These are phyloP conservation scores for Boechera stricta DNA, from an alignment of 345 rosid genomes.

Conservation along the genomic window DNA sequence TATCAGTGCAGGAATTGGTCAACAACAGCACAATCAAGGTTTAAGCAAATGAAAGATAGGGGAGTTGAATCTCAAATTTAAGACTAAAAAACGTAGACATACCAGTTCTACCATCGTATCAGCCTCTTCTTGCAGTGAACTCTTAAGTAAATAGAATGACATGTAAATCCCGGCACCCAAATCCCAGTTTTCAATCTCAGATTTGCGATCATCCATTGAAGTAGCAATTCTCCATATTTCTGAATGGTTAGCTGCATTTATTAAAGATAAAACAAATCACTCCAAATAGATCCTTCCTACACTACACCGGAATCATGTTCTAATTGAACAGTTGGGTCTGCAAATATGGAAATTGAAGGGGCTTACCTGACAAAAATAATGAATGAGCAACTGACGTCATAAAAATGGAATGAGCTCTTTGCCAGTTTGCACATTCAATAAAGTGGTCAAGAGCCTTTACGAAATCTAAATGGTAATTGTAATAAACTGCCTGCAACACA, in stretches of 20 bases:
- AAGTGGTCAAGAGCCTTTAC: constrained; percentile 86
- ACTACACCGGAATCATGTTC: constrained; percentile 10
- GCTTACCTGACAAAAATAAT: constrained; percentile 77
- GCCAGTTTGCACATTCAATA: constrained; percentile 87
- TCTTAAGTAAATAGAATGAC: constrained; percentile 72
- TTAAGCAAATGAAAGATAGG: constrained; percentile 10
- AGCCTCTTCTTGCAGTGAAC: constrained; percentile 62
- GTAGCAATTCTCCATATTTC: constrained; percentile 82
- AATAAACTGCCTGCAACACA: constrained; percentile 75
- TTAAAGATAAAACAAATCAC: constrained; percentile 13
- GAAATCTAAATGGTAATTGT: constrained; percentile 68
- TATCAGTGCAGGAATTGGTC: constrained; percentile 12
- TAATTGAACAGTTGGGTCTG: neutral
- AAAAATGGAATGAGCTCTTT: constrained; percentile 84
- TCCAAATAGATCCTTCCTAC: constrained; percentile 18
- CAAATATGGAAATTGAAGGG: constrained; percentile 28
- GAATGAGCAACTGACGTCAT: constrained; percentile 74
- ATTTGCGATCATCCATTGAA: constrained; percentile 84
- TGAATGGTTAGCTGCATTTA: constrained; percentile 68
- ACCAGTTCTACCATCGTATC: constrained; percentile 64
- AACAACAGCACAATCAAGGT: constrained; percentile 4
- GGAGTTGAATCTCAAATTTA: constrained; percentile 7
- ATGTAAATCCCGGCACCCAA: constrained; percentile 89
- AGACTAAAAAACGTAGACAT: constrained; percentile 37
- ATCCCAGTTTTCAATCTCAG: constrained; percentile 97